Conservation (phyloP, 148 eudicot genomes). For the Silene uniflora region DNA sequence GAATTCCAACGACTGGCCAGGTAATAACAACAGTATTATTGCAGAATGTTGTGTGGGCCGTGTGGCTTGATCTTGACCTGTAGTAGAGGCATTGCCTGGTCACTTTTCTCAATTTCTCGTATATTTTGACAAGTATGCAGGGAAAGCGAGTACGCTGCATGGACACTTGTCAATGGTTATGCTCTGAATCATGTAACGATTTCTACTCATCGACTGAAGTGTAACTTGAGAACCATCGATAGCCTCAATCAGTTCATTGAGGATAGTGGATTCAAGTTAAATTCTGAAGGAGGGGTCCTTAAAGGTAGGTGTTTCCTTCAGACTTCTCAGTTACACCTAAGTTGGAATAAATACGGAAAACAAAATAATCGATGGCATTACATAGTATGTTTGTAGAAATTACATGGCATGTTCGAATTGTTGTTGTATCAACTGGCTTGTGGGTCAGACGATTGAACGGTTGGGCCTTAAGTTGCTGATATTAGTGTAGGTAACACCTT, state of each 20-base stretch:
- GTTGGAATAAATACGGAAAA: not conserved
- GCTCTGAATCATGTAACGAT: constrained; percentile 91
- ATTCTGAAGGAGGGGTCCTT: constrained; percentile 80
- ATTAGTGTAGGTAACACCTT: no score
- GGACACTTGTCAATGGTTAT: constrained; percentile 97
- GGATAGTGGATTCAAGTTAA: constrained; percentile 80
- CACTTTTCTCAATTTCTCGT: constrained; percentile 7
- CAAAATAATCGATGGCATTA: not conserved
- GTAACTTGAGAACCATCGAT: constrained; percentile 51
- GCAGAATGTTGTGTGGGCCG: not conserved
- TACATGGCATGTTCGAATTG: not conserved
- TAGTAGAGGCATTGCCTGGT: not conserved
- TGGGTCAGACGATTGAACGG: no score
- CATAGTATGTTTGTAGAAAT: not conserved
- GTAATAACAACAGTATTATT: constrained; percentile 26
- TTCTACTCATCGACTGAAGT: constrained; percentile 69
- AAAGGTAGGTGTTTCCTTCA: constrained; percentile 50
- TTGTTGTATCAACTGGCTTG: not conserved
- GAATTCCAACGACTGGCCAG: constrained; percentile 77
- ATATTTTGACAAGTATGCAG: constrained; percentile 34
- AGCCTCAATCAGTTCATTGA: constrained; percentile 75
- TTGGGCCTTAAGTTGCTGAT: no score
- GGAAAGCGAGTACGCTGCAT: constrained; percentile 99
- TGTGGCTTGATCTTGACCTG: not conserved
- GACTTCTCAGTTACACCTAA: not conserved